These are phyloP conservation scores for Metarhizium robertsii DNA, from an alignment of 2,329 filamentous ascomycete species.

Conservation along the genomic window DNA sequence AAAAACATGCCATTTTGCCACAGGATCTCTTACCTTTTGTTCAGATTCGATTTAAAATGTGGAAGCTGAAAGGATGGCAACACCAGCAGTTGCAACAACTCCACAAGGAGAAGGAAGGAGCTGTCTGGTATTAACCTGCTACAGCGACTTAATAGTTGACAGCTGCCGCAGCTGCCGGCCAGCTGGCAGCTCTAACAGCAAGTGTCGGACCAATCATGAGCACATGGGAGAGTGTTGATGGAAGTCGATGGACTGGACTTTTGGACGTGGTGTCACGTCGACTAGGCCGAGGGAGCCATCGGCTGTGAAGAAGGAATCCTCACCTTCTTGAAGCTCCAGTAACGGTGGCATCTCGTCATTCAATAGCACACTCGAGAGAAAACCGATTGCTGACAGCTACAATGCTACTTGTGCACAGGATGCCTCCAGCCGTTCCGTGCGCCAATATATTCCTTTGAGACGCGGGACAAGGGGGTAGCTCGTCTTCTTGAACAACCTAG, in stretches of 20 bases:
- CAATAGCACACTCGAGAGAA: too few species aligned
- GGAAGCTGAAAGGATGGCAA: not conserved
- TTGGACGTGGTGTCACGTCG: not conserved
- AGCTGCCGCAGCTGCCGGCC: not conserved
- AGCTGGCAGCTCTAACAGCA: not conserved
- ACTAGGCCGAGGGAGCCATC: not conserved
- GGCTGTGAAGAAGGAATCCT: not conserved
- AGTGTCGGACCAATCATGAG: not conserved
- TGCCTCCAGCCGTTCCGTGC: not conserved
- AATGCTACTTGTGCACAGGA: not conserved
- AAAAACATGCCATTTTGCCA: not conserved
- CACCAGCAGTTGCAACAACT: not conserved
- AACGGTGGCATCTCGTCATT: not conserved
- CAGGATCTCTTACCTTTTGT: slow-evolving; percentile 3
- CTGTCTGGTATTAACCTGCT: not conserved
- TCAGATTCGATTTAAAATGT: slow-evolving; percentile 5
- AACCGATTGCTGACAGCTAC: not conserved
- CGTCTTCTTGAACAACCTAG: not conserved
- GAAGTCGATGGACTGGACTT: not conserved
- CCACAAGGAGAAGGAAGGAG: not conserved
- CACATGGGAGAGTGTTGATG: not conserved
- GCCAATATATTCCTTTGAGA: not conserved
- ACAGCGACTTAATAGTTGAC: not conserved
- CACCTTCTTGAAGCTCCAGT: not conserved
- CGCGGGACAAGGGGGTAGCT: not conserved